Evolutionary conservation across 2,329 filamentous ascomycete genomes (phyloP), one percentile per base, ranked within the genome.

Genomic region (Tolypocladium album): DNA sequence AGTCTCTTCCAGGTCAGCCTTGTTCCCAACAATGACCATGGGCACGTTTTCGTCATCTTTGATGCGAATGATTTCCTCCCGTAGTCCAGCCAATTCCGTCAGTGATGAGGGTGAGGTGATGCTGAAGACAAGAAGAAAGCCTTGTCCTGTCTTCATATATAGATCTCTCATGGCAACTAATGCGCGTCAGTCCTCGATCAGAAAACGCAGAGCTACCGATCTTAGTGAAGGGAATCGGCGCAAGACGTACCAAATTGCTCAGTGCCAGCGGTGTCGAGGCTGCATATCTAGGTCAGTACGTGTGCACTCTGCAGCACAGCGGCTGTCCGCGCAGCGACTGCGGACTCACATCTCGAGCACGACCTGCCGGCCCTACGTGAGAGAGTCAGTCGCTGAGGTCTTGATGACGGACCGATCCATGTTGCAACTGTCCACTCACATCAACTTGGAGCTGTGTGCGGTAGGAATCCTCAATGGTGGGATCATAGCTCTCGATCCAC

Each of bases 131-230:
- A 96, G 82, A 59, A 96, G 83, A 72, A 96, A 96, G 0, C 92
- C 91, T 75, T 96, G 90, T 59, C 91, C 91, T 45, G 91, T 90
- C 72, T 94, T 94, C 90, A 96, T 95, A 78, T 96, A 94, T 55
- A 93, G 80, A 71, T 94, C 90, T 70, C 89, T 83, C 82, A 85
- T 85, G 60, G 82, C 82, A 67, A 85, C 80, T 85, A 63, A 27
- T 11, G 42, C 27, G 39, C 12, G 45, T 59, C 61, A 60, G 57
- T 22, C 50, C 20, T 31, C 50, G 5, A 20, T 15, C 31, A 20
- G 31, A 22, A 17, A 22, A 34, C 22, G 31, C 12, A 22, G 17
- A 22, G 9, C 31, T 4, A 17, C 50, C n/a, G 9, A n/a, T 20
- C 27, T 17, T 1, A 3, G 2, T 4, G 9, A 6, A 36, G 9